Percentiles rank a stretch among this genome's conserved stretches.
Conservation (phyloP, 1,284 basidiomycete genomes). For the Boletus semigastroideus region DNA sequence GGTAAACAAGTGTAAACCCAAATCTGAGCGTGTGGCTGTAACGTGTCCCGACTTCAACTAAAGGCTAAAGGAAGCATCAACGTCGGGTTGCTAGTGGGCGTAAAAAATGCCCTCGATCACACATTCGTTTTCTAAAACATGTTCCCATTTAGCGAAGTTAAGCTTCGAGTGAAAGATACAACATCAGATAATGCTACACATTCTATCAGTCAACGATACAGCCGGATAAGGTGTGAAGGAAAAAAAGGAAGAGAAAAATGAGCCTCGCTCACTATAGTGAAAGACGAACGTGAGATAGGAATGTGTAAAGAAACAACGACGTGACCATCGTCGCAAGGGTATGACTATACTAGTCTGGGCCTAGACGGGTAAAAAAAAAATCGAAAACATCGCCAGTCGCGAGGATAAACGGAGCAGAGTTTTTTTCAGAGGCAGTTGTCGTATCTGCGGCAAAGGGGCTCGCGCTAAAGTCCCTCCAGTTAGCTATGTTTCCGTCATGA, state of each 20-base stretch:
- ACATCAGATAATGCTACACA: constrained; percentile 23
- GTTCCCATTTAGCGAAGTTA: neutral
- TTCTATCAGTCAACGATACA: constrained; percentile 30
- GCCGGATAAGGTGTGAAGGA: neutral
- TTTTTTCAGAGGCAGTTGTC: constrained; percentile 11
- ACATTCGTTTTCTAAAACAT: too few species aligned
- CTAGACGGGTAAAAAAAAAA: neutral
- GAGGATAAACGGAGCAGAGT: neutral
- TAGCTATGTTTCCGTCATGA: neutral
- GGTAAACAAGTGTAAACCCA: too few species aligned
- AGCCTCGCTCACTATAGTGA: constrained; percentile 4
- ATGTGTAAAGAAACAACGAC: neutral
- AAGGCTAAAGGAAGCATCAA: too few species aligned
- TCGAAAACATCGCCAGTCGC: neutral
- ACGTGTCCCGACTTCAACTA: too few species aligned
- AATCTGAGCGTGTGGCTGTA: too few species aligned
- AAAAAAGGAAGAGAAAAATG: neutral
- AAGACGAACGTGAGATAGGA: neutral
- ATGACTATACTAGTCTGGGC: neutral
- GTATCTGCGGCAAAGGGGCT: constrained; percentile 13
- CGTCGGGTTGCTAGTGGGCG: too few species aligned
- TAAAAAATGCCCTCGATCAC: too few species aligned
- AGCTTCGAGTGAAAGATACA: neutral
- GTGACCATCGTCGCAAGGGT: neutral
- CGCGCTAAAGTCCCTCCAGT: constrained; percentile 20